Conservation (phyloP, 768 basidiomycete genomes). For the Mycena pura region DNA sequence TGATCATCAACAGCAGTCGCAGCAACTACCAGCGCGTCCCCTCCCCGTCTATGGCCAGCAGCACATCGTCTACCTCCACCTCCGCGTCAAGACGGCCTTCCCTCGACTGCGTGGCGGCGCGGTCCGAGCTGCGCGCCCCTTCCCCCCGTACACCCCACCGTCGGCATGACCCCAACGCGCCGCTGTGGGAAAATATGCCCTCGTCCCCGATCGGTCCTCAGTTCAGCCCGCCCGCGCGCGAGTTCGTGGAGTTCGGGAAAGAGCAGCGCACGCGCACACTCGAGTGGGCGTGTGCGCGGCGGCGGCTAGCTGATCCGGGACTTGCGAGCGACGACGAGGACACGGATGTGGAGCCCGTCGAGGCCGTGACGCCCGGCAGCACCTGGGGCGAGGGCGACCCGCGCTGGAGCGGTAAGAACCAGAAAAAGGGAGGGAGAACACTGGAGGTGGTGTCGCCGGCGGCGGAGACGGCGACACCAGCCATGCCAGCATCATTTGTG, state of each 20-base stretch:
- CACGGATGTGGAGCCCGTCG: conserved; percentile 72
- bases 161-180: conserved; percentile 42
- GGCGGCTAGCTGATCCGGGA: conserved; percentile 49
- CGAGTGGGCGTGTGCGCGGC: conserved; percentile 79
- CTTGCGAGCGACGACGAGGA: conserved; percentile 41
- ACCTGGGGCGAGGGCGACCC: conserved; percentile 52
- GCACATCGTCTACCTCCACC: conserved; percentile 35
- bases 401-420: conserved; percentile 39
- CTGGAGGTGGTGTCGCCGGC: background rate
- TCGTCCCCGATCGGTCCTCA: conserved; percentile 66
- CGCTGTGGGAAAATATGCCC: conserved; percentile 64
- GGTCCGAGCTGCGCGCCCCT: conserved; percentile 53
- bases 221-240: conserved; percentile 56
- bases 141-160: conserved; percentile 50
- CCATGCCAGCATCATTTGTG: conserved; percentile 17
- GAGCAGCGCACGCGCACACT: conserved; percentile 60
- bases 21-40: conserved; percentile 34
- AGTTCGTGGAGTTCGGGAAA: conserved; percentile 55
- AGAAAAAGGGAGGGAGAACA: background rate
- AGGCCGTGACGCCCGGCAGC: conserved; percentile 69
- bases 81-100: conserved; percentile 46
- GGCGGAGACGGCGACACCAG: conserved; percentile 20
- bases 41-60: conserved; percentile 31
- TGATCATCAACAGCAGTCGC: conserved; percentile 40
- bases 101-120: conserved; percentile 65